A percentile compares a stretch with the other conserved stretches of the same genome.
Conservation (phyloP, 2,329 filamentous ascomycete genomes). For the Colletotrichum viniferum region DNA sequence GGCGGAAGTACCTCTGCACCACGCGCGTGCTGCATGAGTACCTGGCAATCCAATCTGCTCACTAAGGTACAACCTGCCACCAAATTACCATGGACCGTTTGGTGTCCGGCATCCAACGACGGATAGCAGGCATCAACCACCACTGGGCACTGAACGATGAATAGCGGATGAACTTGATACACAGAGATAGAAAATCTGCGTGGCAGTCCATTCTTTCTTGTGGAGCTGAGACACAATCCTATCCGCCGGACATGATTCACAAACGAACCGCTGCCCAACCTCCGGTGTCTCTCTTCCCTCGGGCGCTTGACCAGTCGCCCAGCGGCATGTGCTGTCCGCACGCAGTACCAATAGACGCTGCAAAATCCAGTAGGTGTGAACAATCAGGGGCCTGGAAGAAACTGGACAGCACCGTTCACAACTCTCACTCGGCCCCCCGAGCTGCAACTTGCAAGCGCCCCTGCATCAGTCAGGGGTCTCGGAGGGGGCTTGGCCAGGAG, state of each 20-base stretch:
- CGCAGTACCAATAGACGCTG: neutral
- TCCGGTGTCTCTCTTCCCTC: neutral
- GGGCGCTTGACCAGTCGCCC: neutral
- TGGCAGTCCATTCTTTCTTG: constrained; percentile 12
- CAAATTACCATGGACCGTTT: constrained; percentile 8
- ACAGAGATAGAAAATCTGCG: neutral
- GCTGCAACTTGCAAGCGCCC: neutral
- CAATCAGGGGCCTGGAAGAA: neutral
- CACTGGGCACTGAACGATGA: neutral
- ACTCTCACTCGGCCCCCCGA: neutral
- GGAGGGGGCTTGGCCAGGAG: neutral
- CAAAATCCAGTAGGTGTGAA: neutral
- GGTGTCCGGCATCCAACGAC: neutral
- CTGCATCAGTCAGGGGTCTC: constrained; percentile 12
- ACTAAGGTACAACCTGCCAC: neutral
- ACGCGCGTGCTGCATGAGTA: neutral
- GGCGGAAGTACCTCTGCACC: neutral
- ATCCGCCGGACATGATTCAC: neutral
- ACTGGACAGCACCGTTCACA: neutral
- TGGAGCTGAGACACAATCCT: neutral
- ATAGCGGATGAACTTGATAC: neutral
- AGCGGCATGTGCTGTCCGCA: neutral
- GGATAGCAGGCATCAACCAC: neutral
- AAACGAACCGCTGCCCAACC: neutral
- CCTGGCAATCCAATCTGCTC: neutral